Evolutionary conservation across 2,329 filamentous ascomycete genomes (phyloP), one percentile per base, ranked within the genome.

Genomic region (Sporothrix mexicana): DNA sequence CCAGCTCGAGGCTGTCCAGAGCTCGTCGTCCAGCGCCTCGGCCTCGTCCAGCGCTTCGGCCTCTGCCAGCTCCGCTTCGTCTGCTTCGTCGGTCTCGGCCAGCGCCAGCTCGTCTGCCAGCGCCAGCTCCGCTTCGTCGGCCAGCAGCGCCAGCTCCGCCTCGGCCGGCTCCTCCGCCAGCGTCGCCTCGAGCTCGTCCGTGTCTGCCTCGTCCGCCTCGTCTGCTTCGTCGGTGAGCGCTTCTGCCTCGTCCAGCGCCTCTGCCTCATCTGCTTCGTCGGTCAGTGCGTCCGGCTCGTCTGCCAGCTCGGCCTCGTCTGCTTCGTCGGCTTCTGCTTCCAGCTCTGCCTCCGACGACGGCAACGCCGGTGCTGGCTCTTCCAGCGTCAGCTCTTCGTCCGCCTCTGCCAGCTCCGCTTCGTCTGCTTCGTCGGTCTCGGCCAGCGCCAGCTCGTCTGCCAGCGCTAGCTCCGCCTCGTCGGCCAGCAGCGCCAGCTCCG

Each of bases 1-100:
- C 67, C 17, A 73, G 68, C 61, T 73, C n/a, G 72, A 43, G 69
- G 6, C 59, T 17, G 51, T 69, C 17, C 20, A 13, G 15, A 57
- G 51, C 49, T 25, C 23, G 12, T 53, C 69, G 13, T 2, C 4
- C 13, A 49, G 20, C 7, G 20, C 15, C 23, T 23, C 30, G 4
- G 20, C 47, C 2, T 41, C 59, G 3, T 45, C 59, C n/a, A 36
- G 30, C 30, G 30, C 47, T 9, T 17, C 53, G 30, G 23, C 15
- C 25, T 70, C 61, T 41, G 17, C 9, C 6, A 30, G 36, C 13
- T 36, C 57, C 41, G 41, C n/a, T 23, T 64, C 72, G 2, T 36
- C 30, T 5, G 41, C 64, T 1, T 72, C 72, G 15, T 20, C 69
- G 1, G 59, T 23, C 4, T 71, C 74, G 13, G 69, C 72, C 64